These are phyloP conservation scores for Sporothrix protearum DNA, from an alignment of 2,329 filamentous ascomycete species.

Conservation along the genomic window DNA sequence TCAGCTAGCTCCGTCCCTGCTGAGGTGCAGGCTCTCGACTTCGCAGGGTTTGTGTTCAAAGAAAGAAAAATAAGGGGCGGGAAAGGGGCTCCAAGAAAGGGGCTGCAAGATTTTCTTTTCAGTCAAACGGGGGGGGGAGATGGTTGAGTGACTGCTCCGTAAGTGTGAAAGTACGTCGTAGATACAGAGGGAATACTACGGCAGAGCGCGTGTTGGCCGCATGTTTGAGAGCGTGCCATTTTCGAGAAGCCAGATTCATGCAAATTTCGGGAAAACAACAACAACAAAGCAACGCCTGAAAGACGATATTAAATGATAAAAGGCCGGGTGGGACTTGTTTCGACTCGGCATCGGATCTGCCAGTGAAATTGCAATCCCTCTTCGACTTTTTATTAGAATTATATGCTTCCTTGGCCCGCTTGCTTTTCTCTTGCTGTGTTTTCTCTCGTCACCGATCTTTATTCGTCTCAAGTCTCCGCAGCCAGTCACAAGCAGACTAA, in stretches of 20 bases:
- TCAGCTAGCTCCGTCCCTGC: too few relatives aligned
- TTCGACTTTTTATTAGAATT: not conserved
- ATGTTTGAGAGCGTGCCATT: not conserved
- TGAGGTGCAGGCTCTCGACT: not conserved
- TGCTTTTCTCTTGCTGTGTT: not conserved
- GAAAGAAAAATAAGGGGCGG: not conserved
- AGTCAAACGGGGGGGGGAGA: not conserved
- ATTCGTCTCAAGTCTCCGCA: not conserved
- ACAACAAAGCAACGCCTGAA: not conserved
- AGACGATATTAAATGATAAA: not conserved
- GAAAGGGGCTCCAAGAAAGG: too few relatives aligned
- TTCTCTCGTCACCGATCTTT: not conserved
- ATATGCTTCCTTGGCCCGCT: not conserved
- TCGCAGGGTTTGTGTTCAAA: not conserved
- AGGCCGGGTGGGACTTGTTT: not conserved
- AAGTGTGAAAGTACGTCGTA: not conserved
- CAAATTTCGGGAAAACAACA: not conserved
- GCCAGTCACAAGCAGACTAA: not conserved
- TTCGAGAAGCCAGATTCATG: constrained; percentile 6
- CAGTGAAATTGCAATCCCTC: not conserved
- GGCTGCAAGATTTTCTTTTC: not conserved
- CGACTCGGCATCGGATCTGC: not conserved
- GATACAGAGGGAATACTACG: not conserved
- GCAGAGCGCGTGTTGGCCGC: not conserved
- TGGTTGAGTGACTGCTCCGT: not conserved